Evolutionary conservation across 441 rosid species (phyloP), one percentile per base, ranked within the genome.

Genomic region (Monsonia emarginata): DNA sequence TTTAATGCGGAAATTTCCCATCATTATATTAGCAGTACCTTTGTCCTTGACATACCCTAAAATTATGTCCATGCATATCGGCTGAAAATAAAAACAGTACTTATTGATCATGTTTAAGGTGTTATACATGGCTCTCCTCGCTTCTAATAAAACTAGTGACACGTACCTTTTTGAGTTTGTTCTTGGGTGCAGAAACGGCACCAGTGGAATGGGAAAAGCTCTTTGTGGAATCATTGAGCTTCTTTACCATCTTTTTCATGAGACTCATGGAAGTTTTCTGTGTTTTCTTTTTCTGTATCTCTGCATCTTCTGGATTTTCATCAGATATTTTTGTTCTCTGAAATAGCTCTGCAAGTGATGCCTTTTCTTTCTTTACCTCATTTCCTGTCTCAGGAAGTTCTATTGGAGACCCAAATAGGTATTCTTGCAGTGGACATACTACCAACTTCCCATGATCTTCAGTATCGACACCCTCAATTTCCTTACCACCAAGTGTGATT

Each of bases 401-500:
- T 28, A 78, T 75, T 38, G 82, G 67, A 72, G 96, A 84, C 22
- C 90, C 85, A 66, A 89, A 88, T 63, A 88, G 80, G 76, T 92
- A 92, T 71, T 82, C 95, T 80, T 89, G 96, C 65, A 91, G 96
- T 18, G 98, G 95, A 74, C 83, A 81, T 65, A 69, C 59, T 52
- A 75, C 71, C 48, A 74, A 64, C 75, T 81, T 81, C 62, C 64
- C 83, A 65, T 68, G 57, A 16, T 81, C 87, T 67, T 82, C 81
- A 66, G 66, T 63, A 66, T 73, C 70, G 67, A 64, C 69, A 70
- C 70, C 85, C 63, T 83, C 85, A 72, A 64, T 60, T 69, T 80
- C 85, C 74, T 78, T 81, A 67, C 80, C 83, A 65, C 79, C 69
- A 5, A 86, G 82, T 63, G 90, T 85, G 50, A 84, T 69, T 9